Evolutionary conservation across 768 basidiomycete species (phyloP).

Genomic region (Pisolithus albus): DNA sequence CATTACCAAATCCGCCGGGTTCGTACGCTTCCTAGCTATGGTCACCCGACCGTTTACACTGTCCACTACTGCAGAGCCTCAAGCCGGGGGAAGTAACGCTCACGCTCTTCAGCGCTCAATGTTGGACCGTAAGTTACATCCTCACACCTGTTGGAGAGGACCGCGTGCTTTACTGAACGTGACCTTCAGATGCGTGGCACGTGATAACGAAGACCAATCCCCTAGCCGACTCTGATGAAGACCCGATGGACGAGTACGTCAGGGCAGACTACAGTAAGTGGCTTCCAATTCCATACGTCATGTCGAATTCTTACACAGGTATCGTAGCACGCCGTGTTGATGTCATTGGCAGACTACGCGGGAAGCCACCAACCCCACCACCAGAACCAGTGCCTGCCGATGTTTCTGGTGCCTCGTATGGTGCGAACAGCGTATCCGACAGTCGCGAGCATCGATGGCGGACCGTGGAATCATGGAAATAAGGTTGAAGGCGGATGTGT

Average conservation of each 20-base stretch:
- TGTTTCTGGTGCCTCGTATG: background rate
- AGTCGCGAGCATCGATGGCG: constrained; percentile 32
- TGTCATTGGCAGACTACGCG: constrained; percentile 47
- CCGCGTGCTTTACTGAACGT: background rate
- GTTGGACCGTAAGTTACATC: constrained; percentile 35
- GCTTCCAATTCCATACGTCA: background rate
- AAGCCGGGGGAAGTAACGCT: constrained; percentile 5
- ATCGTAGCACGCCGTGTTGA: constrained; percentile 43
- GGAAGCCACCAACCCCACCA: constrained; percentile 43
- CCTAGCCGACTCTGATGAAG: constrained; percentile 67
- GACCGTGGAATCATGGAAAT: constrained; percentile 32
- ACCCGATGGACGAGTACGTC: constrained; percentile 55
- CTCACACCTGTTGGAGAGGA: background rate
- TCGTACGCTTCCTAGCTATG: constrained; percentile 3
- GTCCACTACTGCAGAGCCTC: constrained; percentile 13
- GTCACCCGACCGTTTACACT: background rate
- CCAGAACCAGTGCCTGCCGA: constrained; percentile 15
- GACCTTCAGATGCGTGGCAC: constrained; percentile 63
- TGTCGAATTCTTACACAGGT: background rate
- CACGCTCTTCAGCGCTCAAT: constrained; percentile 34
- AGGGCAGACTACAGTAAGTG: constrained; percentile 60
- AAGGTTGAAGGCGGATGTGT: background rate
- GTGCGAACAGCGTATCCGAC: constrained; percentile 8
- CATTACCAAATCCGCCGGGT: constrained; percentile 15
- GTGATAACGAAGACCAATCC: constrained; percentile 56